Evolutionary conservation across 805 yeast species (phyloP), one percentile per base, ranked within the genome.

Genomic region (Metschnikowia picachoensis): DNA sequence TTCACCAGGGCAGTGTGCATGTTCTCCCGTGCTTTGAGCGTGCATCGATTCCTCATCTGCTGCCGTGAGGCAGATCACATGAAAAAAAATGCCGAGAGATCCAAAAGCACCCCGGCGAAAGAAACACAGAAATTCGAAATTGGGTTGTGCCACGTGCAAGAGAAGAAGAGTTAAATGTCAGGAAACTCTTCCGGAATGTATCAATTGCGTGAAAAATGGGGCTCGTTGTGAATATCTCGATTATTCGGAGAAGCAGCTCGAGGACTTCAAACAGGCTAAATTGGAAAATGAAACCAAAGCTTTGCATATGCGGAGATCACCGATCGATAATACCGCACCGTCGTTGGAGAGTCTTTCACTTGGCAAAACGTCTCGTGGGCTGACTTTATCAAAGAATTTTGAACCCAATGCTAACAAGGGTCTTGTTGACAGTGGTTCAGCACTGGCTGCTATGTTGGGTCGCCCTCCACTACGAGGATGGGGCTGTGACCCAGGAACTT

Each of bases 121-220:
- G 16, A 60, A 59, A 31, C 64, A 60, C 50, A 56, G 53, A 41
- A 60, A 60, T 52, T 60, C 63, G 39, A 47, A 53, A 39, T 35
- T 48, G 14, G 54, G 58, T 4, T 47, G 58, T 36, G 52, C 55
- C 38, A 54, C 56, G 9, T 54, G 58, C 54, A 54, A 54, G 44
- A 45, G 54, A 30, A 46, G 58, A 27, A 37, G 58, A 14, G 56
- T 54, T 40, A 54, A 54, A 32, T 54, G 58, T 37, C 53, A 63
- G 25, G 74, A 70, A 44, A 68, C 69, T 35, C 55, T 70, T 25
- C 76, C 76, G 1, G 57, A 60, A 39, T 70, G 76, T 47, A 37
- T 54, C 43, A 70, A 70, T 51, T 70, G 76, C 56, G 52, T 68
- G 41, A 70, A 70, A 46, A 74, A 70, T 51, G 62, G 66, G 43